Conservation (phyloP, 2,329 filamentous ascomycete species). For the Huntiella moniliformis region DNA sequence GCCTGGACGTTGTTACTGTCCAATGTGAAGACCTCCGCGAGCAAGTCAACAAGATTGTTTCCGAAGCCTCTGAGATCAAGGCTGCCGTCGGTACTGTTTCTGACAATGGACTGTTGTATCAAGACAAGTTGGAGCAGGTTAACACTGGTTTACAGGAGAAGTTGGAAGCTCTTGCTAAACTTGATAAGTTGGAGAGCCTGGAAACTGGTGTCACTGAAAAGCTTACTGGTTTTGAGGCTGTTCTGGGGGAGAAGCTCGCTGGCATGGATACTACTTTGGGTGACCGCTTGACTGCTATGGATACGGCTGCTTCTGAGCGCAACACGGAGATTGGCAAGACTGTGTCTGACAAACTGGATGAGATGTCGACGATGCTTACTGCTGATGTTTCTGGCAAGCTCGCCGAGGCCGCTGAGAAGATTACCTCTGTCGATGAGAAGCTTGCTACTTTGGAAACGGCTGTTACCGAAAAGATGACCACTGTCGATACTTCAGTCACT, state of each 20-base stretch:
- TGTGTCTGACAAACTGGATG: slow-evolving; percentile 4
- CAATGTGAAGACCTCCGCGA: slow-evolving; percentile 9
- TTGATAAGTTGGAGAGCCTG: slow-evolving; percentile 5
- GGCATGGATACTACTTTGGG: slow-evolving; percentile 5
- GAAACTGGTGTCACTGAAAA: slow-evolving; percentile 8
- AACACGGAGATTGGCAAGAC: slow-evolving; percentile 6
- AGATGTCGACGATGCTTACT: slow-evolving; percentile 5
- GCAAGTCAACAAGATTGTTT: slow-evolving; percentile 7
- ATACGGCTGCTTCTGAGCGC: background rate
- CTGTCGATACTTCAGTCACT: slow-evolving; percentile 9
- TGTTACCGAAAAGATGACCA: slow-evolving; percentile 6
- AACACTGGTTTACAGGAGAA: slow-evolving; percentile 5
- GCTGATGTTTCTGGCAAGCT: slow-evolving; percentile 4
- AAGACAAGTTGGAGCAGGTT: slow-evolving; percentile 10
- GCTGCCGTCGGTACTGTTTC: slow-evolving; percentile 4
- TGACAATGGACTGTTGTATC: slow-evolving; percentile 9
- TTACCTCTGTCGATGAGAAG: slow-evolving; percentile 7
- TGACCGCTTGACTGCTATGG: slow-evolving; percentile 6
- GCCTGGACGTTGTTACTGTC: slow-evolving; percentile 8
- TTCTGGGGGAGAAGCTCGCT: slow-evolving; percentile 8
- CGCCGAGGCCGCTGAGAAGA: slow-evolving; percentile 3
- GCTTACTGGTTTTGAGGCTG: slow-evolving; percentile 6
- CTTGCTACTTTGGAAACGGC: slow-evolving; percentile 8
- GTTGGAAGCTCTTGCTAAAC: slow-evolving; percentile 8
- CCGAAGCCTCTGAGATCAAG: slow-evolving; percentile 9